Conservation (phyloP, 2,329 filamentous ascomycete species). For the Xylariales sp. region DNA sequence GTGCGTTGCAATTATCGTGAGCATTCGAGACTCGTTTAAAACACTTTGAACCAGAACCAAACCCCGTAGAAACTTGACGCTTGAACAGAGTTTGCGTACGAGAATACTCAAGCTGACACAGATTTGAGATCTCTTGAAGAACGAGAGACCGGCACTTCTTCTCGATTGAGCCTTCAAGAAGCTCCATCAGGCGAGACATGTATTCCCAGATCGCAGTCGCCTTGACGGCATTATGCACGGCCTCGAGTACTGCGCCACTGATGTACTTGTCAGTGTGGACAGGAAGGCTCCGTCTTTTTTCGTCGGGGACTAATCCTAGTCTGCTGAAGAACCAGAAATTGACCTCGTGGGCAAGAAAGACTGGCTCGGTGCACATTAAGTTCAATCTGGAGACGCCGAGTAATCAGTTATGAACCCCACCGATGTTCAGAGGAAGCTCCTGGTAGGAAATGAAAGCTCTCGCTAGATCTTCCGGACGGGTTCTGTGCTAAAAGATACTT, state of each 20-base stretch:
- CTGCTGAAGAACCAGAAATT: constrained; percentile 34
- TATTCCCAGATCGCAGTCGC: constrained; percentile 36
- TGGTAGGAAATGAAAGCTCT: no score
- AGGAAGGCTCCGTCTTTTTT: constrained; percentile 35
- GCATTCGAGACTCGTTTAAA: constrained; percentile 36
- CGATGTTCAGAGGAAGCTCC: no score
- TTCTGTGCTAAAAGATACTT: no score
- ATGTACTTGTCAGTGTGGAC: constrained; percentile 36
- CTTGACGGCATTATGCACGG: constrained; percentile 31
- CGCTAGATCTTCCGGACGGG: no score
- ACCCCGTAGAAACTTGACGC: constrained; percentile 31
- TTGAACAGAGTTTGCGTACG: constrained; percentile 34
- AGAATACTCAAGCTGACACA: constrained; percentile 38
- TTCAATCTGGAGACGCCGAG: no score
- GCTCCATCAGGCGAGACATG: constrained; percentile 30
- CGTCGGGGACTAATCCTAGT: constrained; percentile 39
- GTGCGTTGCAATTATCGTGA: constrained; percentile 32
- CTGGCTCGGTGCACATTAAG: constrained; percentile 29
- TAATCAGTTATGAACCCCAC: no score
- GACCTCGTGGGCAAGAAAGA: constrained; percentile 28
- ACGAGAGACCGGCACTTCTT: constrained; percentile 30
- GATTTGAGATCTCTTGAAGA: constrained; percentile 41
- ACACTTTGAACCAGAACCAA: constrained; percentile 31
- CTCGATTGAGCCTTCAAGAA: constrained; percentile 21
- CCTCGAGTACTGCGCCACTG: constrained; percentile 37